Evolutionary conservation across 2,329 filamentous ascomycete genomes (phyloP), one percentile per base, ranked within the genome.

Genomic region (Botryotinia calthae): DNA sequence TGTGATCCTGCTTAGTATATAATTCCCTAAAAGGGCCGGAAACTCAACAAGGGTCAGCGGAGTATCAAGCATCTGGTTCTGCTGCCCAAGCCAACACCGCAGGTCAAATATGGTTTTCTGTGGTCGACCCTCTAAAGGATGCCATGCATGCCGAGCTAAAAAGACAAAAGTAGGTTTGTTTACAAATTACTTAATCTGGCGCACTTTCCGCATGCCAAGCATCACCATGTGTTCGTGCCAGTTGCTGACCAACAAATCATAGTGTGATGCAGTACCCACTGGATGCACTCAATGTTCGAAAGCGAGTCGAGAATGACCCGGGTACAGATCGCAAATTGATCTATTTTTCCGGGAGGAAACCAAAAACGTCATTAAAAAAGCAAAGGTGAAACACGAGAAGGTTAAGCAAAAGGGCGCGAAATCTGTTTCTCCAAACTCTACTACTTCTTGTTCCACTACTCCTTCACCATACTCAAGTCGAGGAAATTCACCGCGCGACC

Each of bases 331-430:
- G 74, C 81, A 86, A 66, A 84, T 87, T 58, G 87, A 88, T 75
- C 82, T 88, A 74, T 87, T 88, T 82, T 88, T 89, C 76, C 84
- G 87, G 59, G 86, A 88, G 76, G 85, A 88, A 78, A 88, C 85
- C 75, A 84, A 83, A 46, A 85, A 87, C 77, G 86, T 88, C 72
- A 86, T 86, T 82, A 85, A 68, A 40, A 82, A 77, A 81, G 85
- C 84, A 63, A 79, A 82, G 72, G 82, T 81, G 9, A 80, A 79
- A 76, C 72, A 37, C 72, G 73, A 59, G 20, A 72, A 72, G 28
- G 51, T 42, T 7, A 68, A 48, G 40, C 63, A 68, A 48, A 72
- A 18, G 28, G 25, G 22, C 4, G 16, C 16, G 20, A 48, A 28
- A 59, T 12, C 2, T 31, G 20, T 28, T 12, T 48, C 34, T 58